Base-by-base conservation (phyloP, 2,329 filamentous ascomycete species). In the Basipetospora chlamydospora region DNA sequence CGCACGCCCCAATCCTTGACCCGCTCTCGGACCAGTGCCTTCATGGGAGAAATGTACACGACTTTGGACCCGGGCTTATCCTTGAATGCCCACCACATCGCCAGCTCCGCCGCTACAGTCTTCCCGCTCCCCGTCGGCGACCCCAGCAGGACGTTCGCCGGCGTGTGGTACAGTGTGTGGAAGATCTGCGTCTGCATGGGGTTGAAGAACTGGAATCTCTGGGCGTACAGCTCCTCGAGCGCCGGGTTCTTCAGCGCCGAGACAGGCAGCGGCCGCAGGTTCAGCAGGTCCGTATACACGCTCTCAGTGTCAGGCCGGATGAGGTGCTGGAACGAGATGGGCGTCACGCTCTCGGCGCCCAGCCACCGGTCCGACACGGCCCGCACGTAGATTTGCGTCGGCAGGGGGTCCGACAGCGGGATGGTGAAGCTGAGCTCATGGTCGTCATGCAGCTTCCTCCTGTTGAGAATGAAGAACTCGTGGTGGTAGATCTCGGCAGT, bases 141-240 rank as follows among this genome's bases (percentile, higher is more conserved):
- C 6, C 92, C 90, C 7, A 98, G 70, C 3, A 98, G 70, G 4
- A 98, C 87, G 51, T 98, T 98, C 31, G 83, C 80, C 6, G 81
- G 59, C 0, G 90, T 95, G 53, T 96, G 80, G 46, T 98, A 98
- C 23, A 98, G 70, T 11, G 85, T 88, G 50, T 98, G 90, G 59
- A 98, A 98, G 35, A 98, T 85, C 51, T 98, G 90, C 0, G 90
- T 96, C 57, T 98, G 90, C 92, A 98, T 96, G 0, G 90, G 90
- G 52, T 98, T 98, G 67, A 98, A 98, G 58, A 80, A 98, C 44
- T 90, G 80, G 56, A 98, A 98, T 22, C 86, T 74, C 52, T 88
- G 66, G 0, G 70, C 77, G 49, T 98, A 98, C 1, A 98, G 71
- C 42, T 90, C 84, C 53, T 98, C 88, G 0, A 98, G 59, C 0